Percentiles rank a stretch among this genome's conserved stretches.
Conservation (phyloP, 2,329 filamentous ascomycete genomes). For the Lecanicillium sp. region DNA sequence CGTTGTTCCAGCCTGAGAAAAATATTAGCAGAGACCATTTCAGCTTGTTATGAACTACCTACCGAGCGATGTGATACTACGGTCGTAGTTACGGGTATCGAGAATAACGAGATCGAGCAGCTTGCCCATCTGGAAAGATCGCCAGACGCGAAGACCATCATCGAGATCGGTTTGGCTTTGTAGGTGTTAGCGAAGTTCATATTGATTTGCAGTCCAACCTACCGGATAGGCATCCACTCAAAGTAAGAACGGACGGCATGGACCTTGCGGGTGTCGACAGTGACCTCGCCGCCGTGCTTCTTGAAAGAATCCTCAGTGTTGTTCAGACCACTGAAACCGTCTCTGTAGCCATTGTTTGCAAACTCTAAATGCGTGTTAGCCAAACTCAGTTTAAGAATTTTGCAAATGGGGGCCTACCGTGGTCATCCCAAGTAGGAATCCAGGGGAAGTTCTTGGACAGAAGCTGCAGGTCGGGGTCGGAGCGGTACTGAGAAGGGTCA, state of each 20-base stretch:
- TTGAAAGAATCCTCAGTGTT: slow-evolving; percentile 61
- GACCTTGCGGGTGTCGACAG: slow-evolving; percentile 65
- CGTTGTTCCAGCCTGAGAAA: slow-evolving; percentile 41
- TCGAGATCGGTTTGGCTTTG: slow-evolving; percentile 54
- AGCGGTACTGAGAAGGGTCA: slow-evolving; percentile 23
- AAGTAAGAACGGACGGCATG: slow-evolving; percentile 65
- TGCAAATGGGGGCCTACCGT: slow-evolving; percentile 36
- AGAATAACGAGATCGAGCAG: slow-evolving; percentile 61
- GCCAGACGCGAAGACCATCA: slow-evolving; percentile 61
- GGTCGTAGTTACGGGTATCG: slow-evolving; percentile 61
- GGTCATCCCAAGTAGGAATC: slow-evolving; percentile 38
- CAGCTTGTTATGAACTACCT: too few species aligned
- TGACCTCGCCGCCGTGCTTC: slow-evolving; percentile 44
- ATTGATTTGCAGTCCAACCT: not conserved
- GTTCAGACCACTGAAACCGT: slow-evolving; percentile 51
- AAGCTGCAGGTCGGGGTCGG: slow-evolving; percentile 31
- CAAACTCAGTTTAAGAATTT: not conserved
- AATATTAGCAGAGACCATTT: not conserved
- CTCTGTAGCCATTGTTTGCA: slow-evolving; percentile 56
- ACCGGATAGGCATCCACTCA: slow-evolving; percentile 42
- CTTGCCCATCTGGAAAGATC: slow-evolving; percentile 56
- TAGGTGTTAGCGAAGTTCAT: not conserved
- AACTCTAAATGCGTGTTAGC: slow-evolving; percentile 29
- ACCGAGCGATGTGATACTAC: slow-evolving; percentile 47
- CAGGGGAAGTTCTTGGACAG: slow-evolving; percentile 32